These are phyloP conservation scores for Pseudocercospora eumusae DNA, from an alignment of 2,329 filamentous ascomycete genomes.

Conservation along the genomic window DNA sequence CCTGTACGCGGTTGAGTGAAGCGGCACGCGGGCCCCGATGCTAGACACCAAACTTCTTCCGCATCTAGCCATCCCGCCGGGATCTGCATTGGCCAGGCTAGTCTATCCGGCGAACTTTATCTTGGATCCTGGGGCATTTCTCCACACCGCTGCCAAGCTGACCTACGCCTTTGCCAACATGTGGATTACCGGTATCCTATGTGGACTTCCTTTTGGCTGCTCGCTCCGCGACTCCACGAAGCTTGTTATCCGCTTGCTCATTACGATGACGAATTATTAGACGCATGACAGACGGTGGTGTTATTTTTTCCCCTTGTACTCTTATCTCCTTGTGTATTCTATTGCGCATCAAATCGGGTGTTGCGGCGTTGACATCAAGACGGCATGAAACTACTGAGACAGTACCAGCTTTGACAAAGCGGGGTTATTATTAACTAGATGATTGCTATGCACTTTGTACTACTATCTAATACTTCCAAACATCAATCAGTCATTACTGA, in stretches of 20 bases:
- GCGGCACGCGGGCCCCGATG: conserved; percentile 4
- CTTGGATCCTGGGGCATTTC: background rate
- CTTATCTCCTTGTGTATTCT: background rate
- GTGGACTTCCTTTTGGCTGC: background rate
- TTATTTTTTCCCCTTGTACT: background rate
- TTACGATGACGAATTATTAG: conserved; percentile 2
- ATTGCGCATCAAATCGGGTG: background rate
- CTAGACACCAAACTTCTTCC: conserved; percentile 1
- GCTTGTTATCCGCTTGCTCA: background rate
- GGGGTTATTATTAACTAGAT: background rate
- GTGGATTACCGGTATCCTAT: background rate
- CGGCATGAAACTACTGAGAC: conserved; percentile 1
- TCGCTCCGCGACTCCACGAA: background rate
- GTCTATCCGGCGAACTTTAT: conserved; percentile 3
- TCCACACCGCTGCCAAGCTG: conserved; percentile 8
- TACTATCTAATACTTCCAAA: background rate
- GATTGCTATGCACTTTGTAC: conserved; percentile 1
- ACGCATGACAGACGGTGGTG: background rate
- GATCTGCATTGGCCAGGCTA: background rate
- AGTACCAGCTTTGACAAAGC: conserved; percentile 11
- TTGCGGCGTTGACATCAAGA: conserved; percentile 1
- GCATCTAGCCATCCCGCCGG: conserved; percentile 4
- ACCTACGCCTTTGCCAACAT: background rate
- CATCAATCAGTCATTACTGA: background rate
- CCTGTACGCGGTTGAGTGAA: conserved; percentile 6